phyloP scores from a whole-genome alignment of 2,329 filamentous ascomycete genomes.

The Neopestalotiopsis sp. region DNA sequence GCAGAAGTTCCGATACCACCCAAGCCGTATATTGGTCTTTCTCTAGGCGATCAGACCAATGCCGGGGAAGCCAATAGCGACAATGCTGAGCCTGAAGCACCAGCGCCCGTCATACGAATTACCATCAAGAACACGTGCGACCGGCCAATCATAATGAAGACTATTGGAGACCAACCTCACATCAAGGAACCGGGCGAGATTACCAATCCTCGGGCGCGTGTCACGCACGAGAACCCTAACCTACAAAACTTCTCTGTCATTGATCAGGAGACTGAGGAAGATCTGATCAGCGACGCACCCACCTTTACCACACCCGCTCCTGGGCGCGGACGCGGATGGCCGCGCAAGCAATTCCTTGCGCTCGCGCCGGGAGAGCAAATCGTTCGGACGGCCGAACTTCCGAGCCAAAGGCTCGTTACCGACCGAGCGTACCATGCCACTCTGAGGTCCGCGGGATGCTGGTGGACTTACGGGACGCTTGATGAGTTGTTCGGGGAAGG shows the following conservation, averaged over 20 bases:
- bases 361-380: neutral
- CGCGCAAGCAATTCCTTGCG: slow-evolving; percentile 2
- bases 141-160: neutral
- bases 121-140: neutral
- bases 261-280: neutral
- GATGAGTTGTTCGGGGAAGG: neutral
- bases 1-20: neutral
- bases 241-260: neutral
- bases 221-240: neutral
- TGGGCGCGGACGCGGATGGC: neutral
- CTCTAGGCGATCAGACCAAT: neutral
- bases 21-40: neutral
- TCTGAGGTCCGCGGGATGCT: neutral
- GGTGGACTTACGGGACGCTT: neutral
- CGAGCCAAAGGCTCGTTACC: neutral
- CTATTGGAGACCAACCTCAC: neutral
- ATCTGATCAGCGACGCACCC: neutral
- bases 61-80: neutral
- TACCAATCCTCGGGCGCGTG: neutral
- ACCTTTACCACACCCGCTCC: neutral
- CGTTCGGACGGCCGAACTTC: neutral
- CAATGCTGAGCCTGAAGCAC: neutral
- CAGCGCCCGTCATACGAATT: neutral
- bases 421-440: neutral
- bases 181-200: neutral